These are phyloP conservation scores for Betula pendula DNA, from an alignment of 306 rosid species.

Conservation along the genomic window DNA sequence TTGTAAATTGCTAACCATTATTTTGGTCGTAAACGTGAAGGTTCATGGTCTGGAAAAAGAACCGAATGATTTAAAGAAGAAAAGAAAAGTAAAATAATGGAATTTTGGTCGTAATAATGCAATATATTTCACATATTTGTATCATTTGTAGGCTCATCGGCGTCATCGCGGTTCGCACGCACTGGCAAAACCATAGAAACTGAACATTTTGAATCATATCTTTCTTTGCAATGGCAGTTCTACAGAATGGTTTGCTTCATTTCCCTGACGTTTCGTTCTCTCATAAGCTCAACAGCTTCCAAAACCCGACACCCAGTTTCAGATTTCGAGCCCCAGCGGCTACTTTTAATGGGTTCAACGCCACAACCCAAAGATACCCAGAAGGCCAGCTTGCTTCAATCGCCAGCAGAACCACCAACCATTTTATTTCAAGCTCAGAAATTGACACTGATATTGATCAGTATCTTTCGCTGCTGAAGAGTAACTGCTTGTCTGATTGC, in stretches of 20 bases:
- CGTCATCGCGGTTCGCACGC: neutral
- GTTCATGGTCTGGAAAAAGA: too few relatives aligned
- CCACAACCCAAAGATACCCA: neutral
- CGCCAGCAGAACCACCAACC: conserved; percentile 9
- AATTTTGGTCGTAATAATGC: too few relatives aligned
- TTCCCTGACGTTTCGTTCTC: conserved; percentile 12
- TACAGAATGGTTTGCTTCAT: conserved; percentile 16
- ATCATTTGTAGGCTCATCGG: too few relatives aligned
- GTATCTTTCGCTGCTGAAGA: conserved; percentile 24
- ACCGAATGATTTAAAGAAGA: too few relatives aligned
- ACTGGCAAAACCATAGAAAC: neutral
- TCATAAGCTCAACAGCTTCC: conserved; percentile 19
- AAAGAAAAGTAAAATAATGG: too few relatives aligned
- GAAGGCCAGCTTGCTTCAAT: neutral
- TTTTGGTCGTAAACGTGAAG: too few relatives aligned
- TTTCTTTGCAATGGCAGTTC: conserved; percentile 30
- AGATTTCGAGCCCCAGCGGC: conserved; percentile 19
- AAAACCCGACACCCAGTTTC: conserved; percentile 8
- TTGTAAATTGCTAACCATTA: too few relatives aligned
- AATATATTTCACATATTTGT: too few relatives aligned
- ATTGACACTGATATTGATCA: conserved; percentile 17
- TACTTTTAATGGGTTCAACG: conserved; percentile 4
- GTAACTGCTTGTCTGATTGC: conserved; percentile 1
- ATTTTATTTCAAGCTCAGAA: conserved; percentile 7
- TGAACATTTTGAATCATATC: neutral